Evolutionary conservation across 495 filamentous ascomycete species (phyloP), one percentile per base, ranked within the genome.

Genomic region (Astrothelium subdiscretum): DNA sequence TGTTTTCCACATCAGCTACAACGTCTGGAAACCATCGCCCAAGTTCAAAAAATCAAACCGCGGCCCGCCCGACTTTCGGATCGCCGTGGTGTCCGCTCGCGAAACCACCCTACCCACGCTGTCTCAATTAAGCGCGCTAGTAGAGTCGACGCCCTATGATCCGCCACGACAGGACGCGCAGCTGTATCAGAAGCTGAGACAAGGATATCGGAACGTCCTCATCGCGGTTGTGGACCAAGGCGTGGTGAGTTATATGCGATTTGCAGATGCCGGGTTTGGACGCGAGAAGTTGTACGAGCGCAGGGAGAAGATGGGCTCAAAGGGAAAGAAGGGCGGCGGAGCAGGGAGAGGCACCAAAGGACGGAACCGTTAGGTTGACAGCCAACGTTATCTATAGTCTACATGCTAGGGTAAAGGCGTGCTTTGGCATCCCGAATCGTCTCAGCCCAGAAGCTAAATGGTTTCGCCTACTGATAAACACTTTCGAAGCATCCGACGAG

Each of bases 191-290:
- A 70, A 70, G 60, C 62, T 97, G 63, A 91, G 88, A 68, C 85
- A 96, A 61, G 94, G 90, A 13, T 87, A 88, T 70, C 80, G 91
- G 63, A 91, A 88, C 71, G 90, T 91, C 6, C 76, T 96, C 57
- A 67, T 98, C 20, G 94, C 92, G 0, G 83, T 97, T 4, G 89
- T 96, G 10, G 94, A 97, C 69, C 80, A 90, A 61, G 94, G 94
- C 0, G 79, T 98, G 31, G 87, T 91, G 32, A 97, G 91, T 69
- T 98, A 89, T 71, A 73, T 96, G 57, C 80, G 88, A 38, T 75
- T 96, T 59, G 84, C 78, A 8, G 91, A 97, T 75, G 85, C 85
- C 12, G 87, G 82, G 13, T 96, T 97, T 74, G 86, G 80, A 27
- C 67, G 70, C 52, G 91, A 95, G 73, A 82, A 74, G 73, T 59